Base-by-base conservation (phyloP, 1,139 yeast genomes). In the Blastobotrys ciferrii region DNA sequence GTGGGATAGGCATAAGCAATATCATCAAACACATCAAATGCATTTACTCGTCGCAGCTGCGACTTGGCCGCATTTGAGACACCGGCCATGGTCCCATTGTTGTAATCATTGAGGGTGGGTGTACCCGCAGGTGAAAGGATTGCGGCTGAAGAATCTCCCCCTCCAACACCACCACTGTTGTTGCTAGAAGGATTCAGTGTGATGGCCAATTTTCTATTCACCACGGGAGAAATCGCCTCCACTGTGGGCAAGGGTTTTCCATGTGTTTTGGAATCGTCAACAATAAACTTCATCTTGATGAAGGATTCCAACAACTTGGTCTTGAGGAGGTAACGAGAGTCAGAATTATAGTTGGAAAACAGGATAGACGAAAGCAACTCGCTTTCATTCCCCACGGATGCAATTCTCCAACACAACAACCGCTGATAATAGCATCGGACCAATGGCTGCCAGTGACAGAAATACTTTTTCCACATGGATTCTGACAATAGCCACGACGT, bases 391-490 rank as follows among this genome's bases (percentile, higher is more conserved):
- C 64, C 65, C 33, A 61, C 60, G 1, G 64, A 57, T 3, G 84
- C 84, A 23, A 83, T 68, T 56, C 88, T 75, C 87, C 94, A 87
- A 46, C 86, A 73, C 14, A 87, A 55, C 28, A 87, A 70, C 46
- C 89, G 72, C 45, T 80, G 72, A 63, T 82, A 87, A 59, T 82
- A 84, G 1, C 84, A 76, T 40, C 95, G 72, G 14, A 86, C 81
- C 28, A 86, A 66, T 1, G 95, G 91, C 57, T 82, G 79, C 88
- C 95, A 87, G 65, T 87, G 95, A 42, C 82, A 76, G 58, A 87
- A 81, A 53, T 79, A 78, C 40, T 74, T 70, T 41, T 66, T 65
- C 81, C 87, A 84, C 43, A 70, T 68, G 1, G 65, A 62, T 4
- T 70, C 65, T 2, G 77, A 71, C 9, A 82, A 67, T 25, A 85